These are phyloP conservation scores for Malus asiatica DNA, from an alignment of 306 rosid genomes.

Conservation along the genomic window DNA sequence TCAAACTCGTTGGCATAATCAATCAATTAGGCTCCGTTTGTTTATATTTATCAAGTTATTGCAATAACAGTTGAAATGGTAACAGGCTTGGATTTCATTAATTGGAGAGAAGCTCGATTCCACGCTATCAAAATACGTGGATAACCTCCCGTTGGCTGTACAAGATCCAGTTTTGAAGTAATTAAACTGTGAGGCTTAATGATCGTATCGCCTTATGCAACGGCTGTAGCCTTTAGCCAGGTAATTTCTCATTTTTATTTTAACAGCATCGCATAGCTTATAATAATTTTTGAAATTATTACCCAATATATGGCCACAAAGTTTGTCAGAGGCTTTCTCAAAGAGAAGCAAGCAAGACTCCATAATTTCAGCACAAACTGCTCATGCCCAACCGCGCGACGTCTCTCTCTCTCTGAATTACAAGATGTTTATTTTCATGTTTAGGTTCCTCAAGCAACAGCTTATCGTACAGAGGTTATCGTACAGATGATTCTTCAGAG, in stretches of 20 bases:
- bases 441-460: too few relatives aligned
- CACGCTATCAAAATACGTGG: constrained; percentile 42
- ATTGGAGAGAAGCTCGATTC: constrained; percentile 70
- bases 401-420: too few relatives aligned
- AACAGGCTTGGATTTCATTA: constrained; percentile 49
- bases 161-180: constrained; percentile 38
- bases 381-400: neutral
- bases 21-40: neutral
- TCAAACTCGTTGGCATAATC: constrained; percentile 8
- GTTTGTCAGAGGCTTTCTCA: neutral
- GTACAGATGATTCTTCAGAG: neutral
- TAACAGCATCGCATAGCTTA: neutral
- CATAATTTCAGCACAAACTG: neutral
- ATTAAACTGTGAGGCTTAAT: neutral
- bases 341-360: neutral
- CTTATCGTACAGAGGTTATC: too few relatives aligned
- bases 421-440: too few relatives aligned
- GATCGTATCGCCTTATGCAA: neutral
- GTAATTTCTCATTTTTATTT: constrained; percentile 11
- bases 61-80: constrained; percentile 1
- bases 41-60: neutral
- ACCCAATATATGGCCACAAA: too few relatives aligned
- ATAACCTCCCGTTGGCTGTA: constrained; percentile 16
- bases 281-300: neutral
- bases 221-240: neutral